Evolutionary conservation across 306 rosid species (phyloP).

Genomic region (Gastrolobium villosum): DNA sequence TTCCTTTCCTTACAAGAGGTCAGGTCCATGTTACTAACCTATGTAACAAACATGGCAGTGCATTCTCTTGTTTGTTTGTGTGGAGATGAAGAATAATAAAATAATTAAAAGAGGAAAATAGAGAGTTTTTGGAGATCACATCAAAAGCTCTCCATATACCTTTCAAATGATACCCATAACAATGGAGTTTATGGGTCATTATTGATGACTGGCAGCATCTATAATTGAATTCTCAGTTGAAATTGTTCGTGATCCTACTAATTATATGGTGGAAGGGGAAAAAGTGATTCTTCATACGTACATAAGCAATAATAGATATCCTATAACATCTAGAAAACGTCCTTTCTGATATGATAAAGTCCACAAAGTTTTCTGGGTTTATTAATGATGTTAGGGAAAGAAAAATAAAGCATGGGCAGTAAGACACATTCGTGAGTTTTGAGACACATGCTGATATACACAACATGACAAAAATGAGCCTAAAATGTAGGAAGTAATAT

Average conservation of each 20-base stretch:
- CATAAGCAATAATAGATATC: slow-evolving; percentile 14
- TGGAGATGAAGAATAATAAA: neutral
- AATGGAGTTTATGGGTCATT: neutral
- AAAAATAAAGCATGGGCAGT: neutral
- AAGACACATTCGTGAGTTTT: neutral
- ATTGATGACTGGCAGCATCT: neutral
- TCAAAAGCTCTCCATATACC: neutral
- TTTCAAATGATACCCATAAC: slow-evolving; percentile 26
- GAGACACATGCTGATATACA: neutral
- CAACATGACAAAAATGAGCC: neutral
- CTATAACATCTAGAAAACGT: neutral
- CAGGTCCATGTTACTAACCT: neutral
- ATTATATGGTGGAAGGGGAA: neutral
- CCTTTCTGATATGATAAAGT: neutral
- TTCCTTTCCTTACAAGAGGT: neutral
- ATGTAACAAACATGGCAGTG: neutral
- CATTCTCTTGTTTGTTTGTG: neutral
- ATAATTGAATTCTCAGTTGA: slow-evolving; percentile 1
- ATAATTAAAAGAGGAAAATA: neutral
- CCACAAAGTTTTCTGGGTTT: slow-evolving; percentile 12
- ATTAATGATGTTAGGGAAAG: slow-evolving; percentile 27
- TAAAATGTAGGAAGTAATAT: neutral
- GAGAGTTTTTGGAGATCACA: slow-evolving; percentile 8
- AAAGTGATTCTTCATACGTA: neutral
- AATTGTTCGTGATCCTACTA: slow-evolving; percentile 2